Base-by-base conservation (phyloP, 768 basidiomycete genomes). In the Suillus plorans region DNA sequence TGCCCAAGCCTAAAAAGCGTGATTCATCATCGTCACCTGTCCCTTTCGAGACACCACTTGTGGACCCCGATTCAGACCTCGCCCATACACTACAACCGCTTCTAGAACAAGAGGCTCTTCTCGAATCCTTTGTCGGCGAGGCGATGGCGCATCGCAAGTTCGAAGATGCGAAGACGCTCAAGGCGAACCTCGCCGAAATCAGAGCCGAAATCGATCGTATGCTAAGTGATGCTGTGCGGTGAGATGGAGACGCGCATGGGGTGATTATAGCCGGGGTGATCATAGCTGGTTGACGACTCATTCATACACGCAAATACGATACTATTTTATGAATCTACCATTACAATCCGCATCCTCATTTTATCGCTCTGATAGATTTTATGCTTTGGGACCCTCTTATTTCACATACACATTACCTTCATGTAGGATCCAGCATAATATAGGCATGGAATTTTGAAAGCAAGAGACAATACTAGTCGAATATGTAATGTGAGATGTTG, bases 121-220 rank as follows among this genome's bases (percentile, higher is more conserved):
- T 99, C 22, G 92, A 96, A 76, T 84, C 88, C 2, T 98, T 95
- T 71, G 86, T 99, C 9, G 89, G 91, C 69, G 95, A 98, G 74
- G 97, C 97, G 7, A 90, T 89, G 76, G 84, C 88, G 2, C 90
- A 90, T 69, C 83, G 97, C 50, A 99, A 99, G 78, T 98, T 99
- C 68, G 97, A 99, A 76, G 97, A 99, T 72, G 91, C 91, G 16
- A 91, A 91, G 76, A 91, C 90, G 4, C 79, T 99, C 66, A 89
- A 92, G 73, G 74, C 78, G 39, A 96, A 90, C 74, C 75, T 98
- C 60, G 81, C 79, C 55, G 97, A 99, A 79, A 93, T 99, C 63
- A 82, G 90, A 68, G 81, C 72, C 14, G 96, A 97, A 80, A 95
- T 98, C 60, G 88, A 88, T 67, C 86, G 83, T 71, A 81, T 95